These are phyloP conservation scores for Apium graveolens DNA, from an alignment of 129 eudicot genomes.

Conservation along the genomic window DNA sequence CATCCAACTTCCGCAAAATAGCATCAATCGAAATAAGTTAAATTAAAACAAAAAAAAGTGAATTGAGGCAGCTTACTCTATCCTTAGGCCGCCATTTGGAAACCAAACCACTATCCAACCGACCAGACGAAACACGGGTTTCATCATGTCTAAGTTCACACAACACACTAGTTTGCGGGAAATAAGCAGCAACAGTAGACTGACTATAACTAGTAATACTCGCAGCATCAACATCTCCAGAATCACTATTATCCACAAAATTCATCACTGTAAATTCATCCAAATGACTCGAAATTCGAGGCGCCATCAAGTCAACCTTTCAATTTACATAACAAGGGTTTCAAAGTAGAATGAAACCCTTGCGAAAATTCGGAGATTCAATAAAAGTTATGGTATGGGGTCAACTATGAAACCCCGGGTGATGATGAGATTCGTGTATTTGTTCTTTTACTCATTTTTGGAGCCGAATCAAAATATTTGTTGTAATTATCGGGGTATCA, in stretches of 20 bases:
- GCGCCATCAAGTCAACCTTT: background rate
- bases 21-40: background rate
- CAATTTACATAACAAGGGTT: too few relatives aligned
- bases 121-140: slow-evolving; percentile 57
- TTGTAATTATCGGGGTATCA: too few relatives aligned
- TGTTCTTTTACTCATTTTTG: too few relatives aligned
- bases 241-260: background rate
- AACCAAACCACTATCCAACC: slow-evolving; percentile 66
- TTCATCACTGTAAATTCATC: background rate
- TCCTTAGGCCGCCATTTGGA: slow-evolving; percentile 92
- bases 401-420: too few relatives aligned
- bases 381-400: too few relatives aligned
- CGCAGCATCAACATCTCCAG: background rate
- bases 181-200: slow-evolving; percentile 21
- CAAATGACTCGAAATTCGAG: too few relatives aligned
- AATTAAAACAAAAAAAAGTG: background rate
- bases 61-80: slow-evolving; percentile 39
- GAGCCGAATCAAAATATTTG: too few relatives aligned
- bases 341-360: too few relatives aligned
- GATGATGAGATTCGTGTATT: too few relatives aligned
- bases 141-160: slow-evolving; percentile 84
- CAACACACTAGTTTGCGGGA: slow-evolving; percentile 73
- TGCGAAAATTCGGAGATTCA: too few relatives aligned
- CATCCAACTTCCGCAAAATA: background rate
- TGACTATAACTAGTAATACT: too few relatives aligned